Conservation (phyloP, 345 rosid species). For the Eutrema yunnanense region DNA sequence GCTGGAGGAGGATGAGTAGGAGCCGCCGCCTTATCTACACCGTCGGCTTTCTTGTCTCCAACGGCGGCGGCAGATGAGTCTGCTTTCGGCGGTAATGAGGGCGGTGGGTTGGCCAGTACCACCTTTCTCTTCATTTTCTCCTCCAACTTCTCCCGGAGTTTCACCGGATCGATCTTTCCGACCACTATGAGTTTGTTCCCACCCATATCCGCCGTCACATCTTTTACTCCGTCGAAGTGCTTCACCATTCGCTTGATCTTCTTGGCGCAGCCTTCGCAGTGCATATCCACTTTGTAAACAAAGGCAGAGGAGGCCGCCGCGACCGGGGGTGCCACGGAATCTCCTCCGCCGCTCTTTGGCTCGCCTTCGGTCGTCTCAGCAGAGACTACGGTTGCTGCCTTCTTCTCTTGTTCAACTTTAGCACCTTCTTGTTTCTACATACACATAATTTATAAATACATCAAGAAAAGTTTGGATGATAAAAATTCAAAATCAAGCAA, state of each 20-base stretch:
- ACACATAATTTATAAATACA: neutral
- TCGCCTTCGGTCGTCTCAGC: conserved; percentile 35
- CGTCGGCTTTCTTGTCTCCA: conserved; percentile 34
- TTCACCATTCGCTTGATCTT: conserved; percentile 45
- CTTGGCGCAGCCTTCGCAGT: conserved; percentile 90
- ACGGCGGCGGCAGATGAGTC: conserved; percentile 5
- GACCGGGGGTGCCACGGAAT: conserved; percentile 19
- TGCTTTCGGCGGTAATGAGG: conserved; percentile 30
- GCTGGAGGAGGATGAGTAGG: conserved; percentile 29
- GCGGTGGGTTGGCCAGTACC: conserved; percentile 43
- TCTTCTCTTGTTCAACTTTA: conserved; percentile 50
- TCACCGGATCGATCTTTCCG: conserved; percentile 66
- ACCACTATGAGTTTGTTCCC: conserved; percentile 59
- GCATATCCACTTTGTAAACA: conserved; percentile 70
- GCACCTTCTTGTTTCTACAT: conserved; percentile 35
- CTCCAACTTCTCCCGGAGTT: conserved; percentile 35
- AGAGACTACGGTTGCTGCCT: conserved; percentile 19
- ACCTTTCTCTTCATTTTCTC: conserved; percentile 56
- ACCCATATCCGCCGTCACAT: conserved; percentile 46
- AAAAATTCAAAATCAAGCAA: neutral
- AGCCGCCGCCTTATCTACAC: conserved; percentile 29
- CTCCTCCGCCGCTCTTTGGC: conserved; percentile 40
- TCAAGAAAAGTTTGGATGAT: neutral
- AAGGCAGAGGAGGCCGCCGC: neutral
- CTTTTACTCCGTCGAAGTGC: conserved; percentile 54